Base-by-base conservation (phyloP, 2,329 filamentous ascomycete genomes). In the Cladosporium sp. region DNA sequence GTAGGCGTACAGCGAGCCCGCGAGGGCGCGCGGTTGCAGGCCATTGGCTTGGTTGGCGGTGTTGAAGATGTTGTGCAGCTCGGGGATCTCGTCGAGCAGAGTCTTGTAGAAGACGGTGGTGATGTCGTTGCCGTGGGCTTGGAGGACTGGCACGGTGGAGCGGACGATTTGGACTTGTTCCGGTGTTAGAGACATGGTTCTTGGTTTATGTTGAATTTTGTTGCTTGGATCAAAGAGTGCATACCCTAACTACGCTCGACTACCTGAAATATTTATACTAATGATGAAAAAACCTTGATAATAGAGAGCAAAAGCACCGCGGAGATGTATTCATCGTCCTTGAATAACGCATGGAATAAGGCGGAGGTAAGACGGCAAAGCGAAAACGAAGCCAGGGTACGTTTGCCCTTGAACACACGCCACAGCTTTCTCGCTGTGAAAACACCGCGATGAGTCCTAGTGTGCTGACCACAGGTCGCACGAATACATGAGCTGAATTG, bases 41-140 rank as follows among this genome's bases (percentile, higher is more conserved):
- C 84, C 82, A 4, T 79, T 86, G 39, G 72, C 70, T 68, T 90
- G 87, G 58, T 86, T 83, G 6, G 83, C 78, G 44, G 79, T 73
- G 67, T 89, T 89, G 77, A 90, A 89, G 68, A 85, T 74, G 66
- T 83, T 78, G 60, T 83, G 80, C 27, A 90, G 78, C 39, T 82
- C 77, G 0, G 85, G 85, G 54, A 88, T 75, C 34, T 81, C 80
- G 9, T 65, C 64, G 19, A 90, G 73, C 74, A 90, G 80, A 62
- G 80, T 83, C 54, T 75, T 74, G 74, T 91, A 90, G 73, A 91
- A 89, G 57, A 79, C 76, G n/a, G 75, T 76, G 5, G 85, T 84
- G 66, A 90, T 87, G 55, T 76, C 74, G 56, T 79, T 76, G 63
- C 87, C 87, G 63, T 89, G 81, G 54, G 84, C 75, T 18, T 77